Evolutionary conservation across 257 asterid genomes (phyloP).

Genomic region (Solanum stenotomum): DNA sequence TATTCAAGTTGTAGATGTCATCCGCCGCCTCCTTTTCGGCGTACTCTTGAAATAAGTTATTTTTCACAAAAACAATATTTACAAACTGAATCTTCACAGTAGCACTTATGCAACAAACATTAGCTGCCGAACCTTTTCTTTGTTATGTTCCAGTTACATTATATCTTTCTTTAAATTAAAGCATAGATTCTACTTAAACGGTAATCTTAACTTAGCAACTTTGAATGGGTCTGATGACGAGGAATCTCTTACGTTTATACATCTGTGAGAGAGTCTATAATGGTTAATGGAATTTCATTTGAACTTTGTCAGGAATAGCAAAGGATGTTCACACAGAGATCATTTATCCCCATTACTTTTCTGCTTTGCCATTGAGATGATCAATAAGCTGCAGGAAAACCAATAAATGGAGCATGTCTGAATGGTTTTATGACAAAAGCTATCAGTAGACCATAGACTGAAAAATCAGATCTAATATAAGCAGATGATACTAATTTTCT

Average conservation of each 20-base stretch:
- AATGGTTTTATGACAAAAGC: background rate
- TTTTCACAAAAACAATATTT: background rate
- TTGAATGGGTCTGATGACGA: background rate
- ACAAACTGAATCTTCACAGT: background rate
- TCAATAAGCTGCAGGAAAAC: background rate
- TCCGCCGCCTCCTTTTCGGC: background rate
- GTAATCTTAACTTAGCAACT: background rate
- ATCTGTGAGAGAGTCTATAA: background rate
- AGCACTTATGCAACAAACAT: background rate
- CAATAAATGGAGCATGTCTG: background rate
- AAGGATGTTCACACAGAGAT: background rate
- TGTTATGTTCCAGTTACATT: background rate
- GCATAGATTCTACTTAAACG: background rate
- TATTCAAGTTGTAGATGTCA: background rate
- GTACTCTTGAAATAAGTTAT: background rate
- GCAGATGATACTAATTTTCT: background rate
- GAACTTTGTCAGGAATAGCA: background rate
- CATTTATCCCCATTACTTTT: background rate
- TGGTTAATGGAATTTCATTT: background rate
- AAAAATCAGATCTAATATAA: background rate
- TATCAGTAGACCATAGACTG: background rate
- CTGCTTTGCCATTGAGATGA: background rate
- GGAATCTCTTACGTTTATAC: background rate
- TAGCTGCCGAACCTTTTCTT: background rate
- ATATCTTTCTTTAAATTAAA: background rate